These are phyloP conservation scores for Glaciozyma martinii DNA, from an alignment of 768 basidiomycete species.

Conservation along the genomic window DNA sequence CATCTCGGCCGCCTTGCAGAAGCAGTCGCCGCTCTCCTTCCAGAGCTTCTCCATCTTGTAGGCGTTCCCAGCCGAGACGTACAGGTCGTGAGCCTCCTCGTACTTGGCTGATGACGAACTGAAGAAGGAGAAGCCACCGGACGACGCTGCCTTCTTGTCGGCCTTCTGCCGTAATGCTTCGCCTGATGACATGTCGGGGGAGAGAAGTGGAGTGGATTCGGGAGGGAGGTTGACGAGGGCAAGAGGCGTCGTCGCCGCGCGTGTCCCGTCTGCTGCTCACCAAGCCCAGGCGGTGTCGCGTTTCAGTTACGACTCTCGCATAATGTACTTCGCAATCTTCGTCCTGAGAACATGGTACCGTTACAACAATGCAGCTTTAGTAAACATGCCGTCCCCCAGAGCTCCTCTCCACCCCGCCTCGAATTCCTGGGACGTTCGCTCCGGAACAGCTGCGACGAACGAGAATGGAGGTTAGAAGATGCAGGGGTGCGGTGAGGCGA, in stretches of 20 bases:
- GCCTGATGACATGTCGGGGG: neutral
- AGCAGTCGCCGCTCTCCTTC: conserved; percentile 84
- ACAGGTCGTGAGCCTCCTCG: conserved; percentile 93
- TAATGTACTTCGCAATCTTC: no score
- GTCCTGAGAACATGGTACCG: no score
- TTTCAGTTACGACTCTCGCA: no score
- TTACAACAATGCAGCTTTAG: no score
- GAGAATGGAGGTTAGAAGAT: neutral
- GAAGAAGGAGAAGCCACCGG: conserved; percentile 42
- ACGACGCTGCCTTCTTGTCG: conserved; percentile 80
- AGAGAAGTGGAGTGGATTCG: no score
- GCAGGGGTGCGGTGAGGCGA: neutral
- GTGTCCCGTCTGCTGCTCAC: no score
- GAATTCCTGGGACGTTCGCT: neutral
- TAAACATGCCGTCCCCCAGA: no score
- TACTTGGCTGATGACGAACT: conserved; percentile 68
- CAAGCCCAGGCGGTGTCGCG: no score
- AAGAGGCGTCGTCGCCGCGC: no score
- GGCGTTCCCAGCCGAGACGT: conserved; percentile 59
- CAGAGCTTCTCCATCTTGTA: conserved; percentile 72
- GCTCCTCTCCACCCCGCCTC: neutral
- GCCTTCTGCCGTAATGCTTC: conserved; percentile 48
- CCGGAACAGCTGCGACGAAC: neutral
- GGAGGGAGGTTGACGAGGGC: no score
- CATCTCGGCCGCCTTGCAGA: conserved; percentile 89